Evolutionary conservation across 1,139 yeast genomes (phyloP).

Genomic region (Kodamaea suecica): DNA sequence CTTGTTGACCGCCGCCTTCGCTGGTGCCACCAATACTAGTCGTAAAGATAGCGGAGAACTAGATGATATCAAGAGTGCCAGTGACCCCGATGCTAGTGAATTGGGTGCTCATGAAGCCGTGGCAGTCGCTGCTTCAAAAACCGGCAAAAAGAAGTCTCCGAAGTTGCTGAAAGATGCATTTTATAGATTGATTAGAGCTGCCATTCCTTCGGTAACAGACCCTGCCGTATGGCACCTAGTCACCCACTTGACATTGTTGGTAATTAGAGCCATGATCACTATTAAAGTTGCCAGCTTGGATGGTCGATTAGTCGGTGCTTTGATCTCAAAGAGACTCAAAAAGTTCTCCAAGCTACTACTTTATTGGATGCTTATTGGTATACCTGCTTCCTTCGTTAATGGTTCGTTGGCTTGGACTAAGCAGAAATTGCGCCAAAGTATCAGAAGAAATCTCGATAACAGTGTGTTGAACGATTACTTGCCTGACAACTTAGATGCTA

Average conservation of each 20-base stretch:
- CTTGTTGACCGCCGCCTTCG: slow-evolving; percentile 44
- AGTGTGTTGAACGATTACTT: slow-evolving; percentile 64
- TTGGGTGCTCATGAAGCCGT: slow-evolving; percentile 9
- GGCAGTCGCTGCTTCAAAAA: slow-evolving; percentile 5
- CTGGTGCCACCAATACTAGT: slow-evolving; percentile 41
- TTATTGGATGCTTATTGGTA: slow-evolving; percentile 80
- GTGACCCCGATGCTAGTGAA: slow-evolving; percentile 9
- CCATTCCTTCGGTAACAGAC: slow-evolving; percentile 36
- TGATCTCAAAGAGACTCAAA: slow-evolving; percentile 68
- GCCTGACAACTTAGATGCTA: slow-evolving; percentile 55
- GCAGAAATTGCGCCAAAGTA: slow-evolving; percentile 59
- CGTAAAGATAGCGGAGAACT: slow-evolving; percentile 9
- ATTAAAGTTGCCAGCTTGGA: slow-evolving; percentile 84
- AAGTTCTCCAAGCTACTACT: slow-evolving; percentile 62
- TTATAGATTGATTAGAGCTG: slow-evolving; percentile 32
- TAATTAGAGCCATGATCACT: slow-evolving; percentile 70
- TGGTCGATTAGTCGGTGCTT: slow-evolving; percentile 79
- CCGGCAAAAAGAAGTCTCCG: slow-evolving; percentile 20
- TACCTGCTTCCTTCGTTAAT: slow-evolving; percentile 83
- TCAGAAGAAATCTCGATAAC: slow-evolving; percentile 64
- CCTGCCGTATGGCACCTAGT: slow-evolving; percentile 41
- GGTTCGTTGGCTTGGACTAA: slow-evolving; percentile 72
- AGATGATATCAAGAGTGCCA: slow-evolving; percentile 7
- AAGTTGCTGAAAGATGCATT: slow-evolving; percentile 37
- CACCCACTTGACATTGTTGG: slow-evolving; percentile 60